A percentile compares a stretch with the other conserved stretches of the same genome.
Evolutionary conservation across 2,329 filamentous ascomycete species (phyloP).

Genomic region (Aspergillaceae sp.): DNA sequence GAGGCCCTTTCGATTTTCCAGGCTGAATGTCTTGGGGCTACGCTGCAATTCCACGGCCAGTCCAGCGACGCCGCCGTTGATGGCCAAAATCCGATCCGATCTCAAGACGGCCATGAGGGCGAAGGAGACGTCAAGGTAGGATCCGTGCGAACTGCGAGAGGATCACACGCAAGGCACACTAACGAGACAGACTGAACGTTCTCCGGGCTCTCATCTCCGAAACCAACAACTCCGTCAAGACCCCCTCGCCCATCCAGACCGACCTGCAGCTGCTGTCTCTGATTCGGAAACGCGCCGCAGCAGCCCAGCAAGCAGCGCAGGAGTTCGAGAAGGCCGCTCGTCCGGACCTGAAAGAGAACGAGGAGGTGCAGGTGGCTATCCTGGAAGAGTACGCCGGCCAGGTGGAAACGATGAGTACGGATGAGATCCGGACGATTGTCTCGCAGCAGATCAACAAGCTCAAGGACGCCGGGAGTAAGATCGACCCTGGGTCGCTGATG

Average conservation of each 20-base stretch:
- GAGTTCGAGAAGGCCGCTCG: conserved; percentile 36
- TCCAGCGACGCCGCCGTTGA: conserved; percentile 33
- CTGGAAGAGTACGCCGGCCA: conserved; percentile 38
- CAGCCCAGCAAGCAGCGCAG: conserved; percentile 30
- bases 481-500: conserved; percentile 31
- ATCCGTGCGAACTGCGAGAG: conserved; percentile 11
- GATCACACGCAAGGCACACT: neutral
- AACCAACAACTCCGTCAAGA: conserved; percentile 42
- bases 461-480: conserved; percentile 27
- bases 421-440: conserved; percentile 34
- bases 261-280: conserved; percentile 40
- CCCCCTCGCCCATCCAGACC: conserved; percentile 37
- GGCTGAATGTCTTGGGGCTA: conserved; percentile 20
- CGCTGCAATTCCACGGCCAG: conserved; percentile 35
- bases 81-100: conserved; percentile 38
- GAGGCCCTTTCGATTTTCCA: conserved; percentile 20
- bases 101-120: conserved; percentile 43
- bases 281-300: conserved; percentile 36
- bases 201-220: conserved; percentile 43
- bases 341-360: conserved; percentile 38
- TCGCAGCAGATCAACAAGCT: conserved; percentile 26
- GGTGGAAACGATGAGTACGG: conserved; percentile 33
- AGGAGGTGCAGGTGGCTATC: conserved; percentile 36
- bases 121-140: conserved; percentile 37
- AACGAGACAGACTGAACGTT: conserved; percentile 35